These are phyloP conservation scores for Mallotus japonicus DNA, from an alignment of 441 rosid species.

Conservation along the genomic window DNA sequence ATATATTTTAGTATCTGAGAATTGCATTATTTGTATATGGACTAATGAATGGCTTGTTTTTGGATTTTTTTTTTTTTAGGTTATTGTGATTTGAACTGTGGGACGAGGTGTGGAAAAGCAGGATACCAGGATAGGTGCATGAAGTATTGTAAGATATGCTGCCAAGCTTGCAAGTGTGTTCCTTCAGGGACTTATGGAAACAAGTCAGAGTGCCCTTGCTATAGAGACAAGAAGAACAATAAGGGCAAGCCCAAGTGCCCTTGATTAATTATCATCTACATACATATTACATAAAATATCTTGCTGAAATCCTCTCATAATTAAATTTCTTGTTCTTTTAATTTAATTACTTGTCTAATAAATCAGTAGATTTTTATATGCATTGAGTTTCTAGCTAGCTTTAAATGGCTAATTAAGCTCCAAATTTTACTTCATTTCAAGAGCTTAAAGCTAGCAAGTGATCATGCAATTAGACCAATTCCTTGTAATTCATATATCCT, in stretches of 20 bases:
- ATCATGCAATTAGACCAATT: too few relatives aligned
- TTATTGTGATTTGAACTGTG: conserved; percentile 32
- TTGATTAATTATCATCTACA: conserved; percentile 8
- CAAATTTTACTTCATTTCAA: too few relatives aligned
- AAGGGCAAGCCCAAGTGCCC: conserved; percentile 49
- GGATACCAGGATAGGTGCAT: conserved; percentile 36
- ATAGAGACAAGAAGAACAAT: conserved; percentile 36
- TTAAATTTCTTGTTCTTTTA: background rate
- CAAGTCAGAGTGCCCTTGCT: conserved; percentile 47
- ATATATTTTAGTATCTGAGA: too few relatives aligned
- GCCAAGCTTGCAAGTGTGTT: conserved; percentile 41
- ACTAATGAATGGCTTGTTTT: background rate
- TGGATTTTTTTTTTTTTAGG: background rate
- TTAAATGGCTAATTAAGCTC: too few relatives aligned
- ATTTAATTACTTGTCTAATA: too few relatives aligned
- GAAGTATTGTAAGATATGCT: conserved; percentile 39
- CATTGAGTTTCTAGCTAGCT: too few relatives aligned
- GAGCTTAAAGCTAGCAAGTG: too few relatives aligned
- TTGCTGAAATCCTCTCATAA: too few relatives aligned
- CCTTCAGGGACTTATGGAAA: conserved; percentile 44
- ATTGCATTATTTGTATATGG: background rate
- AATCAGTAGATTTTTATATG: too few relatives aligned
- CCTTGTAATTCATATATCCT: too few relatives aligned
- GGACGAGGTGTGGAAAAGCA: conserved; percentile 31
- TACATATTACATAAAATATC: too few relatives aligned